Base-by-base conservation (phyloP, 176 grass and related monocot genomes). In the Typha latifolia region DNA sequence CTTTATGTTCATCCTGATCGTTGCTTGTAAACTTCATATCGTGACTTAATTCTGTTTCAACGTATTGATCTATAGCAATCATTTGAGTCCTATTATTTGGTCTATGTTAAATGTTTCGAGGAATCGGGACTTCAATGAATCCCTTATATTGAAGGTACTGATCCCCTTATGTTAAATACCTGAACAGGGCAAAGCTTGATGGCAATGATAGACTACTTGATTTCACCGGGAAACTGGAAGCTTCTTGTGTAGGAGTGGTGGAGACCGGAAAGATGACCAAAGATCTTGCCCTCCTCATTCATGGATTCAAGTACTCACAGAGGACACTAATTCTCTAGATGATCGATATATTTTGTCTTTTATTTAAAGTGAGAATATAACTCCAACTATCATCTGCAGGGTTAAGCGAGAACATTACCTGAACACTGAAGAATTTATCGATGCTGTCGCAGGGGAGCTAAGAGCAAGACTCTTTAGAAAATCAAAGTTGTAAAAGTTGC, bases 251-350 rank as follows among this genome's bases (percentile, higher is more conserved):
- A 62, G 88, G 71, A 66, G 67, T 70, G 37, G 88, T 91, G 26
- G 88, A 91, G 71, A 87, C 77, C 62, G 88, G 88, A 70, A 91
- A 91, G 73, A 91, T 91, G 88, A 91, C 88, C 61, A 91, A 91
- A 64, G 84, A 91, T 77, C 84, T 91, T 11, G 88, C 88, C 49
- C 64, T 86, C 69, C 84, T 91, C 49, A 72, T 84, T 61, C 88
- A 87, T 32, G 84, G 88, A 52, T 47, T 84, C 51, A 81, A 77
- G 88, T 91, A 84, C n/a, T 73, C 3, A 9, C 32, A 52, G 12
- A 15, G 12, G 10, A 61, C 48, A 12, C 59, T 55, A 29, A 50
- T 53, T 12, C 23, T 49, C 10, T 64, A 67, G 37, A 43, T 56
- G 19, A 37, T 59, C 5, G 48, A 66, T 22, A n/a, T 27, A 62